Base-by-base conservation (phyloP, 2,329 filamentous ascomycete genomes). In the Exophiala mesophila region DNA sequence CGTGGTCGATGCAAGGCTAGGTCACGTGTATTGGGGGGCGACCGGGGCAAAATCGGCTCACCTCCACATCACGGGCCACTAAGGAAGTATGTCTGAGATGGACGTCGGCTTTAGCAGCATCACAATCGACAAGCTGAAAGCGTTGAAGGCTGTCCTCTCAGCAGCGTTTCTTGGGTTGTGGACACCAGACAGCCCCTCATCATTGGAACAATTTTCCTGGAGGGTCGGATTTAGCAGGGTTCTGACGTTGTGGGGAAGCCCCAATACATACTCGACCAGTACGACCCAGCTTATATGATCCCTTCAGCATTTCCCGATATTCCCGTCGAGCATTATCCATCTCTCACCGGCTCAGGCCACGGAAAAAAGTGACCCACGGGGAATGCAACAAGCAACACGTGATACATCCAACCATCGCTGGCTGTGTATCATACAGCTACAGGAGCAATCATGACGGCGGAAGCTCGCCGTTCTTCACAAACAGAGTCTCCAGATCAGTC, bases 381-480 rank as follows among this genome's bases (percentile, higher is more conserved):
- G 24, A 28, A 8, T n/a, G 32, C 17, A 18, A 18, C 6, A 12
- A 17, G 9, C 17, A 4, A 34, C 32, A 34, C 32, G 32, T 34
- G 32, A 34, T 34, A 17, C 4, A 18, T 17, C 17, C 12, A n/a
- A n/a, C n/a, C n/a, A n/a, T n/a, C n/a, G n/a, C n/a, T 18, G 20
- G 17, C 18, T 10, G 6, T 32, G 15, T 7, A 15, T 32, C 15
- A 7, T 15, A 7, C 7, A 6, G 12, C 13, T 8, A 5, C 20
- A 18, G 7, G 7, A n/a, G 7, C 16, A 18, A 17, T 7, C 16
- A 43, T 46, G 39, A n/a, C 36, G 35, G 47, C 31, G 16, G 38
- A 46, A 37, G 35, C 19, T 23, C 47, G 40, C 13, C 35, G 28
- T 26, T 16, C 39, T 23, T 44, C 47, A 23, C 41, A 49, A 21